These are phyloP conservation scores for Coelastrella sp. DNA, from an alignment of 139 green algal genomes.

Conservation along the genomic window DNA sequence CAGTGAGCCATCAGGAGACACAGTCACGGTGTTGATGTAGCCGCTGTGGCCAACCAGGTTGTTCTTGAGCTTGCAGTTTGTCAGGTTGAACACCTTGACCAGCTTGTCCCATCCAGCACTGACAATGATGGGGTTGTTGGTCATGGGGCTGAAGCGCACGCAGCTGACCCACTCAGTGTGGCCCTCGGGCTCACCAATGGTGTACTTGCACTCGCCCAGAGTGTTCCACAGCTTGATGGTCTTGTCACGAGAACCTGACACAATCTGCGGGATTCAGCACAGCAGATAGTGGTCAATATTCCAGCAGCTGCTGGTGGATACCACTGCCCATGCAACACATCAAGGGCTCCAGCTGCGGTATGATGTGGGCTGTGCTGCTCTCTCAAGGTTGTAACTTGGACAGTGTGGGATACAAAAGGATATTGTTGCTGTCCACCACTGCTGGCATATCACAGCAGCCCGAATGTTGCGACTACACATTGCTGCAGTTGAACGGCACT, in stretches of 20 bases:
- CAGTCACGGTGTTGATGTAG: constrained; percentile 97
- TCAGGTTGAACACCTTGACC: constrained; percentile 98
- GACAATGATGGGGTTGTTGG: constrained; percentile 97
- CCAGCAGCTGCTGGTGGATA: background rate
- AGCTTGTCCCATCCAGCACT: constrained; percentile 99
- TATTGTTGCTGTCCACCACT: no score
- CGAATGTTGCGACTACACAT: no score
- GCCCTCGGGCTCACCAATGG: constrained; percentile 93
- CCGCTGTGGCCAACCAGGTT: constrained; percentile 97
- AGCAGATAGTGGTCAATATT: no score
- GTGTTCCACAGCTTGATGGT: constrained; percentile 99
- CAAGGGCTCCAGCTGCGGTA: no score
- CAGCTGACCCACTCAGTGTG: constrained; percentile 97
- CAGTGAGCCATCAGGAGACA: constrained; percentile 99
- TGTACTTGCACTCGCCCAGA: constrained; percentile 99
- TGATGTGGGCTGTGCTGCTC: no score
- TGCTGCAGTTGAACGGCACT: no score
- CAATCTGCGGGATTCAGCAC: constrained; percentile 84
- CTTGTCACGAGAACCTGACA: constrained; percentile 96
- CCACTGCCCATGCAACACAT: background rate
- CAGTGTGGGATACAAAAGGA: no score
- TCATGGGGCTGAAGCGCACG: constrained; percentile 98
- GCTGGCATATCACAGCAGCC: no score
- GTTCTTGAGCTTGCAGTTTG: constrained; percentile 98
- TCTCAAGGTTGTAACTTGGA: no score